phyloP scores from a whole-genome alignment of 768 basidiomycete species.

The Lentinula sp. region DNA sequence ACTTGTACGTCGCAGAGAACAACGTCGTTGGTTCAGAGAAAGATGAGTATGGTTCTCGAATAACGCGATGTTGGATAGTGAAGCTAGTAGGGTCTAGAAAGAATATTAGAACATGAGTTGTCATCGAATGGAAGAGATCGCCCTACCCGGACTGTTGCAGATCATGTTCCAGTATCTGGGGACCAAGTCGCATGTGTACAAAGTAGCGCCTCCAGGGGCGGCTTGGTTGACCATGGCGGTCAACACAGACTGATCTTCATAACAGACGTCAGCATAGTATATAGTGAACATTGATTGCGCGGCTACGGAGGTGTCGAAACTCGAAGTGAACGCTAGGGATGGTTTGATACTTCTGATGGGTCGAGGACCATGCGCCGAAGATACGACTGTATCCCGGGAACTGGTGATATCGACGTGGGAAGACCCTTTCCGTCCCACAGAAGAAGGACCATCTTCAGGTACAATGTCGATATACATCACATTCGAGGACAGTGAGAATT shows the following conservation, averaged over 20 bases:
- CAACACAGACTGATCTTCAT: slow-evolving; percentile 19
- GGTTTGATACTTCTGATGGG: slow-evolving; percentile 58
- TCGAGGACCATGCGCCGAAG: slow-evolving; percentile 40
- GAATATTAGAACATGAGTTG: background rate
- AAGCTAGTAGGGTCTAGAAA: slow-evolving; percentile 57
- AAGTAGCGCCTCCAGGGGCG: slow-evolving; percentile 22
- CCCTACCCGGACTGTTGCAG: slow-evolving; percentile 45
- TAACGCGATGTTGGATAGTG: slow-evolving; percentile 62
- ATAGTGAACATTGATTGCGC: slow-evolving; percentile 22
- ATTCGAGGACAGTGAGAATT: slow-evolving; percentile 16
- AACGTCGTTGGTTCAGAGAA: slow-evolving; percentile 19
- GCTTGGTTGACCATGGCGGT: slow-evolving; percentile 16
- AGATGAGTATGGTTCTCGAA: slow-evolving; percentile 18
- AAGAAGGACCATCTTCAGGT: slow-evolving; percentile 15
- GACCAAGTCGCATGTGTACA: slow-evolving; percentile 58
- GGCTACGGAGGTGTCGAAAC: slow-evolving; percentile 25
- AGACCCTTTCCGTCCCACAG: slow-evolving; percentile 10
- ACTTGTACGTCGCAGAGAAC: slow-evolving; percentile 57
- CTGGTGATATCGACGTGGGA: slow-evolving; percentile 9
- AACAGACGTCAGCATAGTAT: background rate
- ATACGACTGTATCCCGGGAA: slow-evolving; percentile 20
- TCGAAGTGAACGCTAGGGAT: slow-evolving; percentile 57
- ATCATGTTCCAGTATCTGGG: slow-evolving; percentile 64
- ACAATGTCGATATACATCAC: slow-evolving; percentile 45
- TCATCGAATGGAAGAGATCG: background rate